phyloP scores from a whole-genome alignment of 163 green algal genomes.

The Chlorella variabilis region DNA sequence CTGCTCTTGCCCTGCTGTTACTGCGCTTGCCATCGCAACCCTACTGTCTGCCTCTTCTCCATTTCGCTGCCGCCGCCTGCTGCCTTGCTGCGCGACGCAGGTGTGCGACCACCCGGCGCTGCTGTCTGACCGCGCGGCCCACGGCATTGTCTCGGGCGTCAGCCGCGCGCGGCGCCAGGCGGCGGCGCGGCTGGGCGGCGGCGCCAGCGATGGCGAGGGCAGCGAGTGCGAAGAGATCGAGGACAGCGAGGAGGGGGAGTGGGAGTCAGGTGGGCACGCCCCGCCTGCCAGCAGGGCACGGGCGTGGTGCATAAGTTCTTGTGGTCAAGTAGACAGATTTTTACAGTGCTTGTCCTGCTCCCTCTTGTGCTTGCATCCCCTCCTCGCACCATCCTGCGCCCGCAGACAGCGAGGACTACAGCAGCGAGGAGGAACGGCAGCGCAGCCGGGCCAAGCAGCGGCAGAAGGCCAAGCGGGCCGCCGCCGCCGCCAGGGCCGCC shows the following conservation, averaged over 20 bases:
- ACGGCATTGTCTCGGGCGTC: constrained; percentile 39
- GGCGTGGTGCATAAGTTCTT: not conserved
- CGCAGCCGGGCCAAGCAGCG: constrained; percentile 12
- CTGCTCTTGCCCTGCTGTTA: too few relatives aligned
- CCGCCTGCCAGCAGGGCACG: not conserved
- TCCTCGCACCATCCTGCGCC: not conserved
- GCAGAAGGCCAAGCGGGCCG: not conserved
- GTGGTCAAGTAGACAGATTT: too few relatives aligned
- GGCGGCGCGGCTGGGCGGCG: constrained; percentile 1
- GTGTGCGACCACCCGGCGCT: constrained; percentile 93
- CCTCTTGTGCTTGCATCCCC: not conserved
- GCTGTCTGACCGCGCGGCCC: constrained; percentile 68
- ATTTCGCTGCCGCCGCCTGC: not conserved
- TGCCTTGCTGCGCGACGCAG: constrained; percentile 76
- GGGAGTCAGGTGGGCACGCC: constrained; percentile 16
- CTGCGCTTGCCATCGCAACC: not conserved
- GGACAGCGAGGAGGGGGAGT: constrained; percentile 13
- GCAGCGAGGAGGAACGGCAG: constrained; percentile 15
- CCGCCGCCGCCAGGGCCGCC: not conserved
- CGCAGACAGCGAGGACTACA: constrained; percentile 26
- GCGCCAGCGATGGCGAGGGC: not conserved
- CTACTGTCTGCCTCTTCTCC: not conserved
- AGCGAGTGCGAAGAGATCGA: constrained; percentile 38
- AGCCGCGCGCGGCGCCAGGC: constrained; percentile 26
- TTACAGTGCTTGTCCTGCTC: too few relatives aligned